phyloP scores from a whole-genome alignment of 352 stramenopile genomes.

The Globisporangium rhizosaccharum region DNA sequence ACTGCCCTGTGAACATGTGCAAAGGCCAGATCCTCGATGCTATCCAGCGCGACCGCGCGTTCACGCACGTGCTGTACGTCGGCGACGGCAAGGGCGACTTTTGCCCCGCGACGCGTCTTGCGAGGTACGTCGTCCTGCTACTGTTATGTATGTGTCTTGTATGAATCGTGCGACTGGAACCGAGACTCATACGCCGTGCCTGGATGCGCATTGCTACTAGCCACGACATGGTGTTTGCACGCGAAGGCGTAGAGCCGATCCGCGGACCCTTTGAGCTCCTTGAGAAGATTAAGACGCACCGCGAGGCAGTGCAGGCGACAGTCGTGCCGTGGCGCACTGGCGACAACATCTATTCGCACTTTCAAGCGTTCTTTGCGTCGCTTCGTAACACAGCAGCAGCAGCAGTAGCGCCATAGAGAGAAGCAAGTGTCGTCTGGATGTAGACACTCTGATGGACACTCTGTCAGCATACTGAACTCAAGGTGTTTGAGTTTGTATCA shows the following conservation, averaged over 20 bases:
- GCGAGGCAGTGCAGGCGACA: slow-evolving; percentile 22
- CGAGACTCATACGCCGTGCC: too few species aligned
- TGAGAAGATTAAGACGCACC: slow-evolving; percentile 26
- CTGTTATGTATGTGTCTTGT: slow-evolving; percentile 1
- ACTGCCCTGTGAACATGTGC: slow-evolving; percentile 56
- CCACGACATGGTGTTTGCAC: slow-evolving; percentile 51
- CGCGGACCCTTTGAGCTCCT: slow-evolving; percentile 32
- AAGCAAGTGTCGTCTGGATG: background rate
- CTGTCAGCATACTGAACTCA: too few species aligned
- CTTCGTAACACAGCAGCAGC: background rate
- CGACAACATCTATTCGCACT: slow-evolving; percentile 37
- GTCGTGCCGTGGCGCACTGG: slow-evolving; percentile 48
- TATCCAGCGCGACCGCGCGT: slow-evolving; percentile 22
- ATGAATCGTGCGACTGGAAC: background rate
- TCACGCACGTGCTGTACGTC: slow-evolving; percentile 46
- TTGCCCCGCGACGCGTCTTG: slow-evolving; percentile 36
- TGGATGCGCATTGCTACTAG: slow-evolving; percentile 7
- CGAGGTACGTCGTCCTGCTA: slow-evolving; percentile 18
- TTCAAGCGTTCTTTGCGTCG: slow-evolving; percentile 22
- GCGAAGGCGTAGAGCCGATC: slow-evolving; percentile 18
- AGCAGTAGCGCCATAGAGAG: background rate
- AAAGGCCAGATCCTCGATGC: slow-evolving; percentile 47
- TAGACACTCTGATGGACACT: background rate
- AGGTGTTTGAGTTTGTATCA: too few species aligned
- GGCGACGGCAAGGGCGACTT: slow-evolving; percentile 47